Evolutionary conservation across 257 asterid genomes (phyloP).

Genomic region (Solanum pennellii): DNA sequence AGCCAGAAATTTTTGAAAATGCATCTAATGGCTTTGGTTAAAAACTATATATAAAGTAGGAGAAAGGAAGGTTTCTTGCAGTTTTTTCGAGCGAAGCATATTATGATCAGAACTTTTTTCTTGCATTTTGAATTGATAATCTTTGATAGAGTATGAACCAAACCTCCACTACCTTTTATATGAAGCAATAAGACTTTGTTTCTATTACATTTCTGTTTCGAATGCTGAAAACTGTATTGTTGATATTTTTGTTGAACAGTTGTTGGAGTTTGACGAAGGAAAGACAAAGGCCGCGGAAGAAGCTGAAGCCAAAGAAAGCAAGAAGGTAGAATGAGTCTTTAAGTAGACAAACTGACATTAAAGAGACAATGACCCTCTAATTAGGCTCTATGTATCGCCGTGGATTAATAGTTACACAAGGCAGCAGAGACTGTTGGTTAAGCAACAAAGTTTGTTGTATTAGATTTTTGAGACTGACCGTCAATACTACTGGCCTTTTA

Average conservation of each 20-base stretch:
- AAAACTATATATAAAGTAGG: background rate
- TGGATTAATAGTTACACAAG: background rate
- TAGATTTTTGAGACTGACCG: background rate
- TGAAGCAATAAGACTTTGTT: background rate
- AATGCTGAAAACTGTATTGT: background rate
- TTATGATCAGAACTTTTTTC: background rate
- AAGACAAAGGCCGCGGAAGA: background rate
- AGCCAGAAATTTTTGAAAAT: background rate
- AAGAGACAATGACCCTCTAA: background rate
- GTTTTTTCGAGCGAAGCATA: background rate
- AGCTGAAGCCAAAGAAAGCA: constrained; percentile 2
- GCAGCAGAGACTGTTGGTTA: background rate
- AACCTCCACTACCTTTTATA: background rate
- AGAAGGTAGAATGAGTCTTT: constrained; percentile 6
- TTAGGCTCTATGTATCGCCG: background rate
- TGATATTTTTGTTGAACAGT: background rate
- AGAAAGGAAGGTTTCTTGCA: too few species aligned
- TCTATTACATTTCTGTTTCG: background rate
- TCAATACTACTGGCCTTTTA: background rate
- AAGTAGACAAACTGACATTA: background rate
- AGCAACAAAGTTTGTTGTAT: background rate
- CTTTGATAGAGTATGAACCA: background rate
- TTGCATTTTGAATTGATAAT: background rate
- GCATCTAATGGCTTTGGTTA: background rate
- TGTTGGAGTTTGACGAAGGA: constrained; percentile 17